Base-by-base conservation (phyloP, 2,329 filamentous ascomycete species). In the Colletotrichum phormii region DNA sequence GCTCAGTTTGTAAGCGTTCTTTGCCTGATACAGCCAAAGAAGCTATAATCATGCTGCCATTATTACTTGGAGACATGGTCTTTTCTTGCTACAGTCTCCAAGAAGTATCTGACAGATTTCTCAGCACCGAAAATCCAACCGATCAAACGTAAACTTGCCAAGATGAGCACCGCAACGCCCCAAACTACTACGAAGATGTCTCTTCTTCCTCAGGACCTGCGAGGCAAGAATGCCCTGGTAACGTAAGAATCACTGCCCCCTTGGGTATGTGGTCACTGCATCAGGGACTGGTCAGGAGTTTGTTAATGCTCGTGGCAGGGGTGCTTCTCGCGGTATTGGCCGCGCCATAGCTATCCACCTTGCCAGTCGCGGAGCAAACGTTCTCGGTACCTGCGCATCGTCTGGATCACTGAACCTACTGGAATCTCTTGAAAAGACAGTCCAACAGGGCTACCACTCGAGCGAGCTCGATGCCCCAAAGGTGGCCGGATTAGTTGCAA, bases 271-370 rank as follows among this genome's bases (percentile, higher is more conserved):
- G 1, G 13, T 22, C 9, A 26, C 5, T 13, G 9, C 3, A 11
- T 15, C 18, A 46, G 18, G 22, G 3, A 6, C n/a, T 1, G 12
- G 3, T 13, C 15, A 4, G 11, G 29, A 22, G 15, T 3, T 24
- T 15, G 12, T 8, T 15, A 46, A 22, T 22, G 7, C 9, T 93
- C 8, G 15, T n/a, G 42, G n/a, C 80, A 93, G 91, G 12, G 91
- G 89, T 49, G 84, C 88, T 59, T 89, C 90, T 67, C 90, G 90
- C 33, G 78, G 79, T 0, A 80, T 81, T 12, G 78, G 79, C 0
- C 76, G 77, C 2, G 79, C 77, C 2, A 77, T 79, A 18, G 77
- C 76, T 4, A 75, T 77, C 49, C 76, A 80, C 29, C 72, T 81
- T 3, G 78, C 79, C 0, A 76, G 76, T 0, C 75, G 80, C 22